These are phyloP conservation scores for Polyporus arcularius DNA, from an alignment of 768 basidiomycete species.

Conservation along the genomic window DNA sequence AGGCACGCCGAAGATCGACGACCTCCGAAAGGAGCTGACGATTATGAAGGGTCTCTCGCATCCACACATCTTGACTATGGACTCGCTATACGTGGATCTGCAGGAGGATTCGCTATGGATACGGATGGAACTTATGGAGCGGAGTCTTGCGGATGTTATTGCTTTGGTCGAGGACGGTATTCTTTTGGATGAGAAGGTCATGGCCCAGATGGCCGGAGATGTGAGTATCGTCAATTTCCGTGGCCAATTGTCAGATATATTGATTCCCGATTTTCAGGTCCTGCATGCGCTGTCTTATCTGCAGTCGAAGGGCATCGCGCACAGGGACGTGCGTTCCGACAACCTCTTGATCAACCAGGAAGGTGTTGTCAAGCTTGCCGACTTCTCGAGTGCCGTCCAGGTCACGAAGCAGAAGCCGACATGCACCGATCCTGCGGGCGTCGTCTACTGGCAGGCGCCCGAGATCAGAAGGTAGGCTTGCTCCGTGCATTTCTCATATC, in stretches of 20 bases:
- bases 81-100: slow-evolving; percentile 69
- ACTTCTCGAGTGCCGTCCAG: slow-evolving; percentile 77
- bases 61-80: slow-evolving; percentile 65
- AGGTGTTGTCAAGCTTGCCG: slow-evolving; percentile 77
- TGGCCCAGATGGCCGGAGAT: slow-evolving; percentile 77
- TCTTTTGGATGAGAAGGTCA: slow-evolving; percentile 63
- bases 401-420: slow-evolving; percentile 53
- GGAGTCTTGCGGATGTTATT: slow-evolving; percentile 82
- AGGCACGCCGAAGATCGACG: slow-evolving; percentile 62
- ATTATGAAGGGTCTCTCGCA: slow-evolving; percentile 61
- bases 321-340: slow-evolving; percentile 84
- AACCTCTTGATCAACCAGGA: slow-evolving; percentile 71
- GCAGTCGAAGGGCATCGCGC: slow-evolving; percentile 66
- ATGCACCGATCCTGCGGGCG: slow-evolving; percentile 63
- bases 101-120: slow-evolving; percentile 68
- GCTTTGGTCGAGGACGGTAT: slow-evolving; percentile 62
- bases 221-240: slow-evolving; percentile 47
- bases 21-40: slow-evolving; percentile 60
- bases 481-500: not conserved
- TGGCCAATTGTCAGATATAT: not conserved
- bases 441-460: slow-evolving; percentile 85
- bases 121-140: slow-evolving; percentile 88
- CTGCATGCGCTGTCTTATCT: slow-evolving; percentile 68
- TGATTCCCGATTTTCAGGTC: slow-evolving; percentile 42
- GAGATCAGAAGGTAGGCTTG: slow-evolving; percentile 67